Base-by-base conservation (phyloP, 1,139 yeast genomes). In the Blastobotrys malaysiensis region DNA sequence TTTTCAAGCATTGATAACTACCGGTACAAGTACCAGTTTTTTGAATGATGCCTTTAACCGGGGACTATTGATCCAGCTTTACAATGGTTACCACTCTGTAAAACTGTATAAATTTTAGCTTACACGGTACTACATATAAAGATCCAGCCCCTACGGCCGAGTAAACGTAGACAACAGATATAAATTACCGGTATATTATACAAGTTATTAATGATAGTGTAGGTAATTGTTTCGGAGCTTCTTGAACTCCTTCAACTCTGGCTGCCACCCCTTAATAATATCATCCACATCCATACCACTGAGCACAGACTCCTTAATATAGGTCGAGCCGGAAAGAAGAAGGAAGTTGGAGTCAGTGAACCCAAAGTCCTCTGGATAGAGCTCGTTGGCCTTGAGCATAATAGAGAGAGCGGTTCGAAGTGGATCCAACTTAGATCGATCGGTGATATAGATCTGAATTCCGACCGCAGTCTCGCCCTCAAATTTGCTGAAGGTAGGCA, bases 331-430 rank as follows among this genome's bases (percentile, higher is more conserved):
- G 3, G 36, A 27, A 18, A 47, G 44, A 9, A 18, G 20, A 7
- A 27, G n/a, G 18, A 47, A 24, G 22, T 45, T 21, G 6, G 44
- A 11, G 18, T 47, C 49, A 14, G 31, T 44, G 16, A 49, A 49
- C n/a, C n/a, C 44, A 22, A 49, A 31, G 18, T 50, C 48, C 46
- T 50, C 48, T 31, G 51, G 53, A 26, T 49, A 50, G 44, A 48
- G 51, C 26, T 52, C 52, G 13, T 47, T 16, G 6, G 43, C 39
- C 26, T 47, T 47, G 18, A 31, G 16, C 49, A 47, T 47, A 27
- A 47, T 47, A 7, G 43, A 16, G 19, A 47, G 36, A 3, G 49
- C 26, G 9, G 49, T 47, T 27, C 16, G 43, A 16, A 47, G 11
- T 4, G 49, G 44, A 19, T 13, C 19, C 27, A 24, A 47, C 21